Conservation (phyloP, 148 eudicot species). For the Chenopodium quinoa region DNA sequence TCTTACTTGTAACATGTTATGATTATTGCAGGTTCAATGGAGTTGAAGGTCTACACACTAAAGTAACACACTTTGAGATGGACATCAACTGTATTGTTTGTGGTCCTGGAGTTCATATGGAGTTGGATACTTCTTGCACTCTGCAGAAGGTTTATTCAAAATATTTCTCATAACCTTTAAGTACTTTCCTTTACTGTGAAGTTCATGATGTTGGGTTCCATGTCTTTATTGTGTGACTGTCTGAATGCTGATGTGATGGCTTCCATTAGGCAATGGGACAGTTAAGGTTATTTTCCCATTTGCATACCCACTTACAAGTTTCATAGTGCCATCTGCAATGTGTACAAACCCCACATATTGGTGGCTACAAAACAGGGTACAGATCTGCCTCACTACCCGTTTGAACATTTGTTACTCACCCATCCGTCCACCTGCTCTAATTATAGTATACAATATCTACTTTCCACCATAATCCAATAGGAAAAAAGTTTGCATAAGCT, state of each 20-base stretch:
- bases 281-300: background rate
- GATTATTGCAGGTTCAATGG: conserved; percentile 70
- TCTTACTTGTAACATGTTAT: background rate
- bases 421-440: background rate
- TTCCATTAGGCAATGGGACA: background rate
- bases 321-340: background rate
- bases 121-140: conserved; percentile 70
- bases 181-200: background rate
- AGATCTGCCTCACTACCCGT: background rate
- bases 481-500: background rate
- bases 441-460: too few relatives aligned
- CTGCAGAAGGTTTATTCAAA: conserved; percentile 59
- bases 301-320: background rate
- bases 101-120: conserved; percentile 88
- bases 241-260: background rate
- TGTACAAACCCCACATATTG: background rate
- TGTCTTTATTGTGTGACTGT: background rate
- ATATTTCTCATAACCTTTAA: conserved; percentile 5
- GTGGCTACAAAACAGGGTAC: background rate
- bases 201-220: background rate
- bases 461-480: background rate
- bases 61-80: conserved; percentile 84
- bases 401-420: background rate
- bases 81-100: conserved; percentile 85
- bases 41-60: conserved; percentile 88